A percentile compares a stretch with the other conserved stretches of the same genome.
These are phyloP conservation scores for Suillus decipiens DNA, from an alignment of 768 basidiomycete species.

Conservation along the genomic window DNA sequence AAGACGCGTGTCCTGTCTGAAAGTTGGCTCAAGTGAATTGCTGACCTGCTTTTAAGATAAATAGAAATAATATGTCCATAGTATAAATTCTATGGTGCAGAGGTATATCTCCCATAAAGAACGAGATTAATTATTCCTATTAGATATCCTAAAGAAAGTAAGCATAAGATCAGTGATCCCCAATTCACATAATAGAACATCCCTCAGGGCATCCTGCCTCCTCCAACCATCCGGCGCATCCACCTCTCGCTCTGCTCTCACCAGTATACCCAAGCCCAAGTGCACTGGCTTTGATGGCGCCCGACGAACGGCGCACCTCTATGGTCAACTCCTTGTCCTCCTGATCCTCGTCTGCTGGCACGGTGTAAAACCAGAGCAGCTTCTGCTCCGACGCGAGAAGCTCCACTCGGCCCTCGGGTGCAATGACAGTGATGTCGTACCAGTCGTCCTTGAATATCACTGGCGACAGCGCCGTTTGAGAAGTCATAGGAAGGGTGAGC, in stretches of 20 bases:
- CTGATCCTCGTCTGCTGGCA: constrained; percentile 27
- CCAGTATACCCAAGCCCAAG: not conserved
- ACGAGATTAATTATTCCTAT: too few relatives aligned
- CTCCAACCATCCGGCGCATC: constrained; percentile 13
- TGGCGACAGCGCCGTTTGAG: constrained; percentile 7
- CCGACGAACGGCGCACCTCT: constrained; percentile 42
- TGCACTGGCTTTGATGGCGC: constrained; percentile 33
- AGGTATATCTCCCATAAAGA: too few relatives aligned
- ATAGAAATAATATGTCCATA: too few relatives aligned
- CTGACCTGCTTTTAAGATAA: too few relatives aligned
- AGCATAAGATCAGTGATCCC: too few relatives aligned
- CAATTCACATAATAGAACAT: constrained; percentile 26
- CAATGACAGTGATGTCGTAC: constrained; percentile 44
- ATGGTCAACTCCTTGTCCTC: constrained; percentile 37
- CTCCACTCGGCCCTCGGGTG: constrained; percentile 49
- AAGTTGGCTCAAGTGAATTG: too few relatives aligned
- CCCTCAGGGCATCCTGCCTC: constrained; percentile 19
- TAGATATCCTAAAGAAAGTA: too few relatives aligned
- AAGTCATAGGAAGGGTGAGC: constrained; percentile 14
- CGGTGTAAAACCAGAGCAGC: constrained; percentile 51
- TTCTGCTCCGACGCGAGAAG: constrained; percentile 50
- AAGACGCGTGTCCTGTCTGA: too few relatives aligned
- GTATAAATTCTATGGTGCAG: too few relatives aligned
- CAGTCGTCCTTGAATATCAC: constrained; percentile 19
- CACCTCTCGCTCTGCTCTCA: constrained; percentile 4